phyloP scores from a whole-genome alignment of 192 early-diverging fungal species.

The Coemansia sp. region DNA sequence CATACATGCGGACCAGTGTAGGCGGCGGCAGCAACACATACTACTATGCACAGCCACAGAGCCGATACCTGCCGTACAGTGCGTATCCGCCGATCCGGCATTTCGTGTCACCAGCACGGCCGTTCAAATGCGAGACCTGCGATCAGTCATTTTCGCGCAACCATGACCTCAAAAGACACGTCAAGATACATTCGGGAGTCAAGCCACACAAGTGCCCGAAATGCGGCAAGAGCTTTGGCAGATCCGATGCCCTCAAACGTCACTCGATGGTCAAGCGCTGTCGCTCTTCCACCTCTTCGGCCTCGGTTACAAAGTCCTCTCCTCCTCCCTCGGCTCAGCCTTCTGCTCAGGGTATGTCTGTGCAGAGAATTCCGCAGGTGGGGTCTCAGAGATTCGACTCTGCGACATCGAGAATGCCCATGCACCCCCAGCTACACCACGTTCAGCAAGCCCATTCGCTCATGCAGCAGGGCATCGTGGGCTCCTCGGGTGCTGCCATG shows the following conservation, averaged over 20 bases:
- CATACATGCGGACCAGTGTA: conserved; percentile 36
- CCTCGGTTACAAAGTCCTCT: neutral
- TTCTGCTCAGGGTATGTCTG: neutral
- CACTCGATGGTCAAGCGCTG: conserved; percentile 67
- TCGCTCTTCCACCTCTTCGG: conserved; percentile 24
- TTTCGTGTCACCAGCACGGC: conserved; percentile 54
- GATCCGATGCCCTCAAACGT: conserved; percentile 70
- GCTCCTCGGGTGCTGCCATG: conserved; percentile 7
- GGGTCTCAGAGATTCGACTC: conserved; percentile 3
- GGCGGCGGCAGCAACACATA: conserved; percentile 17
- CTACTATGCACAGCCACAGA: conserved; percentile 45
- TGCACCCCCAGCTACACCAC: conserved; percentile 7
- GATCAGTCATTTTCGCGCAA: conserved; percentile 66
- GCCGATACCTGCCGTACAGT: conserved; percentile 48
- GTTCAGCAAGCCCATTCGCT: conserved; percentile 6
- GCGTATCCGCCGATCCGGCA: conserved; percentile 51
- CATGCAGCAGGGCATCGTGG: conserved; percentile 3
- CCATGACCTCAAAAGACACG: conserved; percentile 73
- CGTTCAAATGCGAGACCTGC: conserved; percentile 57
- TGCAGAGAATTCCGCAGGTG: neutral
- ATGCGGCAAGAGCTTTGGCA: conserved; percentile 72
- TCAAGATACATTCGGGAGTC: conserved; percentile 70
- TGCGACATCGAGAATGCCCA: neutral
- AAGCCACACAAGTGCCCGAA: conserved; percentile 74
- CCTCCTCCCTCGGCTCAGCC: neutral